Base-by-base conservation (phyloP, 306 rosid species). In the Luffa acutangula region DNA sequence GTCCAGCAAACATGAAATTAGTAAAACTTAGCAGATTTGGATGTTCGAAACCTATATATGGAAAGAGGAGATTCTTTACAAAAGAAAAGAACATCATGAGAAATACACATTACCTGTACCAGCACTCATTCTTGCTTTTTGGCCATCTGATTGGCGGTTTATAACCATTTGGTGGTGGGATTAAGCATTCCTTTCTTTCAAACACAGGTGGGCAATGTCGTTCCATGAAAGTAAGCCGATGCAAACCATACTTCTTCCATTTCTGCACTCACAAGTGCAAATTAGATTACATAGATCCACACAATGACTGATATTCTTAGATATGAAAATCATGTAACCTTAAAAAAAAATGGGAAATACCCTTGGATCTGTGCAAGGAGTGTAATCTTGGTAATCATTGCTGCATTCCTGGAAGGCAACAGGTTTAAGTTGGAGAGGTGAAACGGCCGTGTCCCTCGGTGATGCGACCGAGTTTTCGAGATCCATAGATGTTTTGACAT, bases 321-420 rank as follows among this genome's bases (percentile, higher is more conserved):
- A 76, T 69, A 42, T 63, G 49, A 33, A 75, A 80, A 83, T 57
- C 78, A 51, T 58, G 84, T 49, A 64, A 75, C 15, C 36, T 48
- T 84, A 57, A 73, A 82, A 37, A 37, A 49, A 34, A 21, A 71
- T 6, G 41, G 62, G 31, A 6, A 78, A 41, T 91, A 96, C 99
- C 96, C 80, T 93, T 76, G 99, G 99, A 90, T 96, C 96, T 54
- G 98, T 96, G 93, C 99, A 96, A 13, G 99, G 99, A 60, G 99
- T 96, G 84, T 89, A 93, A 86, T 89, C 99, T 84, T 96, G 99
- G 79, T 81, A 89, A 25, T 93, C 92, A 3, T 4, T 54, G 84
- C 88, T 59, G 85, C 99, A 96, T 80, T 88, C 92, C 20, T 96
- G 87, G 83, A 91, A 93, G 62, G 14, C 49, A 49, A 84, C 51